A percentile compares a stretch with the other conserved stretches of the same genome.
These are phyloP conservation scores for Puccinia brachypodii DNA, from an alignment of 1,284 basidiomycete species.

Conservation along the genomic window DNA sequence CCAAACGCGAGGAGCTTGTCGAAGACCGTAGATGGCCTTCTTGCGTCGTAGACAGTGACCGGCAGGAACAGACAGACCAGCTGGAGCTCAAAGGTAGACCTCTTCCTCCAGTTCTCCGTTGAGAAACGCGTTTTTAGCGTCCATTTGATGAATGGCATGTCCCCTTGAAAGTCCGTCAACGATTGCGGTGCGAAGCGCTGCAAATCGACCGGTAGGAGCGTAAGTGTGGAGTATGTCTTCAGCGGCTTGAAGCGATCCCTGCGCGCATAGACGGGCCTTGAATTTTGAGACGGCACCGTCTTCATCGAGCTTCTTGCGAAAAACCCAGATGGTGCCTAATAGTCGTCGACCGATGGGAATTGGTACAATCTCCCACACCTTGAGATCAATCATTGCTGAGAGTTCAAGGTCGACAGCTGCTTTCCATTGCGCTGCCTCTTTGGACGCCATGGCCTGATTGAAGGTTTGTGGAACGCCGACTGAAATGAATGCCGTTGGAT, in stretches of 20 bases:
- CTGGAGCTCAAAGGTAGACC: not conserved
- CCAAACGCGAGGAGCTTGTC: conserved; percentile 4
- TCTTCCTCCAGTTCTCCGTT: not conserved
- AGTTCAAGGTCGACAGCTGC: not conserved
- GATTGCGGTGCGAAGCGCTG: not conserved
- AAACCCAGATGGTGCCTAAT: not conserved
- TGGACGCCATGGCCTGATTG: not conserved
- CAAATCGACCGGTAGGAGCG: not conserved
- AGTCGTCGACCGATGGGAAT: not conserved
- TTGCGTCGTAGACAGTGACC: not conserved
- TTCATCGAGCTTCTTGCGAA: not conserved
- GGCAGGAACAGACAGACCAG: not conserved
- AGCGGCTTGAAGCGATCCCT: conserved; percentile 1
- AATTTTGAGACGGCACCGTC: not conserved
- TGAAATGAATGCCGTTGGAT: not conserved
- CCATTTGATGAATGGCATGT: not conserved
- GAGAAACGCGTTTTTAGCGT: not conserved
- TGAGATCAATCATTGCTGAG: not conserved
- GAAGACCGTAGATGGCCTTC: not conserved
- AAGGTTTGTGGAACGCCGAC: not conserved
- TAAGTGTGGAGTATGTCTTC: not conserved
- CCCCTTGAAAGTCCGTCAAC: not conserved
- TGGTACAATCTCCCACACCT: not conserved
- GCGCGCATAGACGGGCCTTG: not conserved
- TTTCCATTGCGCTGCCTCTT: not conserved